Evolutionary conservation across 2,329 filamentous ascomycete species (phyloP).

Genomic region (Chaetomiaceae sp.): DNA sequence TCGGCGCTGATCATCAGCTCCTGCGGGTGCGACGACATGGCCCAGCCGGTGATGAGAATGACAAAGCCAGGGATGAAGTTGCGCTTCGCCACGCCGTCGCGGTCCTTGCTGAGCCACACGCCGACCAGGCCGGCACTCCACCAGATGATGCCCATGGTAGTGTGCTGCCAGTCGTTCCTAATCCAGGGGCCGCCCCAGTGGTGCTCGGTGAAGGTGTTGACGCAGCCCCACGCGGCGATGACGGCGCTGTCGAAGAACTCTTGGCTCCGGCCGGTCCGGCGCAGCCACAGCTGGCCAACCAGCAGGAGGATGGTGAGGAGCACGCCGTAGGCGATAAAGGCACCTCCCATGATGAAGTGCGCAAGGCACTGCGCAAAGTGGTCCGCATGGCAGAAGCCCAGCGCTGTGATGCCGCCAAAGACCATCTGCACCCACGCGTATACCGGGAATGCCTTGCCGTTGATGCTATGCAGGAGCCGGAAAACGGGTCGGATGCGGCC

Average conservation of each 20-base stretch:
- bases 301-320: slow-evolving; percentile 79
- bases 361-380: slow-evolving; percentile 89
- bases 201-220: slow-evolving; percentile 98
- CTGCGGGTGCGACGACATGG: slow-evolving; percentile 90
- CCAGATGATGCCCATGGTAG: slow-evolving; percentile 99
- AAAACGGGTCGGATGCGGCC: slow-evolving; percentile 69
- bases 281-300: slow-evolving; percentile 84
- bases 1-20: slow-evolving; percentile 76
- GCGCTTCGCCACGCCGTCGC: slow-evolving; percentile 78
- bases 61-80: slow-evolving; percentile 93
- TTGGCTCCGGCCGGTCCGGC: slow-evolving; percentile 76
- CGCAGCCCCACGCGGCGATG: slow-evolving; percentile 91
- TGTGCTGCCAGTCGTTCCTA: slow-evolving; percentile 93
- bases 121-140: slow-evolving; percentile 91
- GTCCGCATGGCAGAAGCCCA: slow-evolving; percentile 90
- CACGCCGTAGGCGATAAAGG: slow-evolving; percentile 92
- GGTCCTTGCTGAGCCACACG: slow-evolving; percentile 82
- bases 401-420: slow-evolving; percentile 86
- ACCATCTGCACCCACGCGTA: slow-evolving; percentile 90
- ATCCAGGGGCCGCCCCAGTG: slow-evolving; percentile 88
- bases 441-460: slow-evolving; percentile 84
- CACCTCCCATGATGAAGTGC: slow-evolving; percentile 98
- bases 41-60: slow-evolving; percentile 88
- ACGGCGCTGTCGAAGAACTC: slow-evolving; percentile 94
- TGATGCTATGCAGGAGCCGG: slow-evolving; percentile 68